Evolutionary conservation across 805 yeast species (phyloP), one percentile per base, ranked within the genome.

Genomic region (Nadsonia fulvescens): DNA sequence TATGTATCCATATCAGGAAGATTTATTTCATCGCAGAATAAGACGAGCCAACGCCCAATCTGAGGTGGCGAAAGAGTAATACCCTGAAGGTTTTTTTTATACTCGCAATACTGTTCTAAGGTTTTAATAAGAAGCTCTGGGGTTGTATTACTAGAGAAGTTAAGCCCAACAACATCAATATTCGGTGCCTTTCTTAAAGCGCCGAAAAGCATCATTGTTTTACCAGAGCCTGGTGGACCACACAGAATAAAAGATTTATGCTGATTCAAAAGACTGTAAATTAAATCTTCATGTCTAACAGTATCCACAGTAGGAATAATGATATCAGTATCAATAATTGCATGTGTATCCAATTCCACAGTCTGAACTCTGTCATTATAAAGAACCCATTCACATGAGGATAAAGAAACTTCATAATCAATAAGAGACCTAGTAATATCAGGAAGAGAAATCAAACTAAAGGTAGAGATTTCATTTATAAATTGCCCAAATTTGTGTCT

Each of bases 141-240:
- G 0, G 71, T 53, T 0, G 92, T 73, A 11, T 76, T 82, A 34
- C 77, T 77, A 2, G 93, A 79, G 39, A 83, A 81, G 38, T 81
- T 86, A 37, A 86, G 46, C 4, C 79, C 66, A 3, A 70, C 58
- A 3, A 81, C 52, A 12, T 69, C 75, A 32, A 68, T 54, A 9
- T 61, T 56, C 1, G 70, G 60, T 0, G 74, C 58, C 28, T 54
- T 56, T 23, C 77, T 53, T 20, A 86, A 43, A 0, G 81, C 70
- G 24, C 72, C 66, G 36, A 78, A 59, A 11, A 86, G 49, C 0
- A 83, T 70, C 96, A 86, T 83, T 0, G 96, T 83, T 44, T 86
- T 86, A 31, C 96, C 96, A 0, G 94, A 75, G 4, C 96, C 96
- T 0, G 96, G 95, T 0, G 96, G 96, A 3, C 96, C 96, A 49